phyloP scores from a whole-genome alignment of 2,329 filamentous ascomycete genomes.

The Ascomycota sp. region DNA sequence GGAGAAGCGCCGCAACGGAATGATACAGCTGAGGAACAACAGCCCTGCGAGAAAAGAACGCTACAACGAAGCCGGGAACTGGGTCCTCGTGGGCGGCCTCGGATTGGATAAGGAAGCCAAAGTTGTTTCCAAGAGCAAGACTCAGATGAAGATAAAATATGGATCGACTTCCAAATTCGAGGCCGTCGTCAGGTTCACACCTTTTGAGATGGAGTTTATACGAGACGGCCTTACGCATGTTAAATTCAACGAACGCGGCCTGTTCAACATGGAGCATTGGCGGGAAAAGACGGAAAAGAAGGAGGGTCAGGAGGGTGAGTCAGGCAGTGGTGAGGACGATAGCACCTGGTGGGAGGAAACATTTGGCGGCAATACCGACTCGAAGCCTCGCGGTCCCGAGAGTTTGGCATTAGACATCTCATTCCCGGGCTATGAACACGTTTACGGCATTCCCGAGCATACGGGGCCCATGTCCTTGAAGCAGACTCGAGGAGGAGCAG shows the following conservation, averaged over 20 bases:
- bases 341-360: slow-evolving; percentile 95
- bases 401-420: slow-evolving; percentile 77
- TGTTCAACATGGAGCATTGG: slow-evolving; percentile 93
- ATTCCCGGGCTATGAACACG: slow-evolving; percentile 77
- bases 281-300: slow-evolving; percentile 55
- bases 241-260: slow-evolving; percentile 70
- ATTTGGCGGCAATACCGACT: slow-evolving; percentile 86
- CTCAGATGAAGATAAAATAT: slow-evolving; percentile 55
- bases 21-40: slow-evolving; percentile 67
- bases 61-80: slow-evolving; percentile 77
- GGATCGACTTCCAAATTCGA: slow-evolving; percentile 56
- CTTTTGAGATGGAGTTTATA: slow-evolving; percentile 71
- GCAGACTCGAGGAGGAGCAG: slow-evolving; percentile 71
- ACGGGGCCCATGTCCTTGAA: slow-evolving; percentile 70
- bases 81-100: slow-evolving; percentile 66
- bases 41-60: slow-evolving; percentile 74
- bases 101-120: slow-evolving; percentile 49
- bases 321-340: slow-evolving; percentile 41
- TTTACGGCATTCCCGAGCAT: slow-evolving; percentile 88
- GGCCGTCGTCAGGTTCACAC: slow-evolving; percentile 60
- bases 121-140: slow-evolving; percentile 39
- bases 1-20: slow-evolving; percentile 67
- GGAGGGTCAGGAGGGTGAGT: slow-evolving; percentile 19
- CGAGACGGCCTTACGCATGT: slow-evolving; percentile 63
- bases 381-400: slow-evolving; percentile 85